These are phyloP conservation scores for Wallacemonas sp. DNA, from an alignment of 208 protist genomes.

Conservation along the genomic window DNA sequence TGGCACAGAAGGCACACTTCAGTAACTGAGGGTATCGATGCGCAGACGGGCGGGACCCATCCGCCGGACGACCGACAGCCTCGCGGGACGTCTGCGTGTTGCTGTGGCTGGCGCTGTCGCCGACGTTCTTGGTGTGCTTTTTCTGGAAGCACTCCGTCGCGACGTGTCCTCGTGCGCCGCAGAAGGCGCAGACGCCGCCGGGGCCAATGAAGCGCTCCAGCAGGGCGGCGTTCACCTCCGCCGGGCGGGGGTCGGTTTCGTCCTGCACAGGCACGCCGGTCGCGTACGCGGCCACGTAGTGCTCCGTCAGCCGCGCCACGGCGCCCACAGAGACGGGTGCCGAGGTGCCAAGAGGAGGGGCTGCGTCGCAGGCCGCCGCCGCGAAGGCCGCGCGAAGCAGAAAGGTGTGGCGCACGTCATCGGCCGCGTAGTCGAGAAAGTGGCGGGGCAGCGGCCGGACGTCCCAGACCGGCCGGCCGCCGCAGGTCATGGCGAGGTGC, in stretches of 20 bases:
- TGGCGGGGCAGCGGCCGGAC: constrained; percentile 83
- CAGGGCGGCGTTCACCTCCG: constrained; percentile 69
- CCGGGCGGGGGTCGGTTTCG: constrained; percentile 72
- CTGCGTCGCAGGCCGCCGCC: not conserved
- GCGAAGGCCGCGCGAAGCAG: constrained; percentile 48
- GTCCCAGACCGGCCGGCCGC: constrained; percentile 88
- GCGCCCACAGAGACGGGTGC: constrained; percentile 16
- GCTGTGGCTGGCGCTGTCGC: not conserved
- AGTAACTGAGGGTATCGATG: constrained; percentile 76
- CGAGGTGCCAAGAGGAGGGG: too few species aligned
- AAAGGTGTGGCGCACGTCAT: constrained; percentile 87
- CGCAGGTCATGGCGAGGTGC: constrained; percentile 83
- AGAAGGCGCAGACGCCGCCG: constrained; percentile 77
- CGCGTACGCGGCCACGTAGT: constrained; percentile 84
- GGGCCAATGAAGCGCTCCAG: constrained; percentile 84
- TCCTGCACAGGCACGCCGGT: constrained; percentile 49
- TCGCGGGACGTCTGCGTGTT: too few species aligned
- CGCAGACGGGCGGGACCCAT: not conserved
- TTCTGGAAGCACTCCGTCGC: constrained; percentile 90
- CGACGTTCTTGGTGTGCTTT: constrained; percentile 25
- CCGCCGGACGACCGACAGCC: too few species aligned
- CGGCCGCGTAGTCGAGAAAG: constrained; percentile 89
- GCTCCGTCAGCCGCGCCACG: constrained; percentile 65
- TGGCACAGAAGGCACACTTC: constrained; percentile 85
- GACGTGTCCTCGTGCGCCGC: constrained; percentile 75